A percentile compares a stretch with the other conserved stretches of the same genome.
These are phyloP conservation scores for Candida anglica DNA, from an alignment of 805 yeast species.

Conservation along the genomic window DNA sequence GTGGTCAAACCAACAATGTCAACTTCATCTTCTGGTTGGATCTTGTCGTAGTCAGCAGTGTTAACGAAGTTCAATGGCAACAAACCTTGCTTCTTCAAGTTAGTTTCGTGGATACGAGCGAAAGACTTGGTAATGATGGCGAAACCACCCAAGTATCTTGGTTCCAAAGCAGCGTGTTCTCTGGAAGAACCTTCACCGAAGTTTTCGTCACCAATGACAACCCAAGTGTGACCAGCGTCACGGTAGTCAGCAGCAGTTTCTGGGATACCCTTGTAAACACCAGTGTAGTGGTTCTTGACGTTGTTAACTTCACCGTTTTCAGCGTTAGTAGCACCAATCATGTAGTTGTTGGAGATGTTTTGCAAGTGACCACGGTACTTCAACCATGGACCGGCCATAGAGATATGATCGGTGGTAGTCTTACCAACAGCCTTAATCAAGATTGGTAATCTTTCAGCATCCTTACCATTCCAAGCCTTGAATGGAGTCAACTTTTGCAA, in stretches of 20 bases:
- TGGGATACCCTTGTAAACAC: slow-evolving; percentile 93
- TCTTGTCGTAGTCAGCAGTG: slow-evolving; percentile 89
- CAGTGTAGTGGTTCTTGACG: slow-evolving; percentile 86
- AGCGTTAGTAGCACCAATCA: slow-evolving; percentile 98
- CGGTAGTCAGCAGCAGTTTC: slow-evolving; percentile 95
- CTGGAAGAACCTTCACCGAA: slow-evolving; percentile 99
- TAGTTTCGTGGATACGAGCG: slow-evolving; percentile 99
- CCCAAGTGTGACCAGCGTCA: slow-evolving; percentile 90
- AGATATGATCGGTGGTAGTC: slow-evolving; percentile 98
- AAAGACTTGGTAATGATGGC: slow-evolving; percentile 97
- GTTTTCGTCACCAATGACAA: slow-evolving; percentile 97
- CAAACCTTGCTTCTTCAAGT: slow-evolving; percentile 99
- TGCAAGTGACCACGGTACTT: slow-evolving; percentile 99
- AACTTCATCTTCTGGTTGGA: slow-evolving; percentile 84
- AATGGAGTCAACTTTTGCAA: slow-evolving; percentile 91
- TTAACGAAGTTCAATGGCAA: slow-evolving; percentile 92
- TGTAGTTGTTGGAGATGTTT: slow-evolving; percentile 97
- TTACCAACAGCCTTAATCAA: slow-evolving; percentile 95
- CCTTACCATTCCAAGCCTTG: slow-evolving; percentile 96
- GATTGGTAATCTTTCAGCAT: slow-evolving; percentile 83
- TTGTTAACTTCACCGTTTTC: slow-evolving; percentile 93
- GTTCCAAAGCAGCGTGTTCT: slow-evolving; percentile 99
- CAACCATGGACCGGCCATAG: slow-evolving; percentile 99
- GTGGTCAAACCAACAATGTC: slow-evolving; percentile 81
- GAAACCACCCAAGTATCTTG: slow-evolving; percentile 97